phyloP scores from a whole-genome alignment of 2,329 filamentous ascomycete species.

The Decorospora gaudefroyi region DNA sequence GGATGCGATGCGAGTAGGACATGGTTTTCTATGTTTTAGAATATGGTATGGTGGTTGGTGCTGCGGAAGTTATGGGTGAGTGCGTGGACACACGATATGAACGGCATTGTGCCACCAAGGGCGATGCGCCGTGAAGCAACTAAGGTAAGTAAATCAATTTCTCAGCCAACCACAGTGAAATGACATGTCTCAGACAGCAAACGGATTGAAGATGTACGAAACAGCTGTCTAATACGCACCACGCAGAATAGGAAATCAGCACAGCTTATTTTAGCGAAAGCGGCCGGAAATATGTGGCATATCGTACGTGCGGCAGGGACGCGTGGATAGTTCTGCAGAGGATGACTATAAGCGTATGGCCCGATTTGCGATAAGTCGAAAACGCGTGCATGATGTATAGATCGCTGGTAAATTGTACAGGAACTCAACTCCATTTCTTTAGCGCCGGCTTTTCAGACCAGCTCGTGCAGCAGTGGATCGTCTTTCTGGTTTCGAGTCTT shows the following conservation, averaged over 20 bases:
- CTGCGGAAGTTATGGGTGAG: not conserved
- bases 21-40: not conserved
- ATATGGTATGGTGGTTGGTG: not conserved
- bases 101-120: not conserved
- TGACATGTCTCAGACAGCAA: constrained; percentile 2
- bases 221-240: constrained; percentile 9
- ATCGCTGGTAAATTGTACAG: constrained; percentile 12
- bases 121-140: not conserved
- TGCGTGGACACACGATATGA: not conserved
- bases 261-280: not conserved
- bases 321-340: constrained; percentile 3
- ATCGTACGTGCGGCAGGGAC: constrained; percentile 5
- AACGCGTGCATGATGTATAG: constrained; percentile 7
- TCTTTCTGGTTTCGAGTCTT: constrained; percentile 43
- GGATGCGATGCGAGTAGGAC: not conserved
- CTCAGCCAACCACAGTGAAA: not conserved
- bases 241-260: constrained; percentile 6
- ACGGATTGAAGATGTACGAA: not conserved
- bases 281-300: not conserved
- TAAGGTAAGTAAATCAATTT: not conserved
- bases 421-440: constrained; percentile 7
- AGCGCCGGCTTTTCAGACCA: constrained; percentile 38
- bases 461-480: constrained; percentile 43
- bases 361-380: constrained; percentile 11
- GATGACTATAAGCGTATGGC: constrained; percentile 8